Base-by-base conservation (phyloP, 2,329 filamentous ascomycete genomes). In the Neonectria hederae region DNA sequence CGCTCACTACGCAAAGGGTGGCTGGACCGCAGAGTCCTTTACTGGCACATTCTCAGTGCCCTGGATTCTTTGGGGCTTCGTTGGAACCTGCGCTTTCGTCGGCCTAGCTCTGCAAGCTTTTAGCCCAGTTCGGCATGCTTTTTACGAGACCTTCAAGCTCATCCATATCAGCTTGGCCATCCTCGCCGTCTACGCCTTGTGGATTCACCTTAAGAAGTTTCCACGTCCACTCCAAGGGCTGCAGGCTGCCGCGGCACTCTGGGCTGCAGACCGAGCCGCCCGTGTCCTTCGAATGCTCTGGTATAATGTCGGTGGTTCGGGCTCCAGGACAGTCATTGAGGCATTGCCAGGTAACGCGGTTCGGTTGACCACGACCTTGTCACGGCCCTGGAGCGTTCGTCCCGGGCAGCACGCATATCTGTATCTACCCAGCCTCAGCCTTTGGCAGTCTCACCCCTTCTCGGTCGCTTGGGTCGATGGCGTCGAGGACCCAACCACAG, bases 401-500 rank as follows among this genome's bases (percentile, higher is more conserved):
- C 89, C 92, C 0, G 91, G 92, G 38, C 91, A 94, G 77, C 92
- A 95, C 76, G 89, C 91, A 38, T 95, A 94, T 76, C 80, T 95
- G 21, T 94, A 94, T 80, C 86, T 95, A 79, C 92, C 92, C 8
- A 82, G 84, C 5, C 82, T 94, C 72, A 90, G 90, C 67, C 83
- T 89, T 65, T 90, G 87, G 86, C 91, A 91, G 71, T 93, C 90
- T 51, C 92, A 95, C 74, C 92, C 92, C 1, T 94, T 94, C 81
- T 92, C 91, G 3, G 83, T 94, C 46, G 90, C 90, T 38, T 95
- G 92, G 92, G 90, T 88, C 68, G 89, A 93, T 64, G 90, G 92
- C 65, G 84, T 82, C 45, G 84, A 86, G 63, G 78, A 82, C 54
- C 71, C 81, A 13, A 80, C 79, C 55, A 76, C 78, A 11, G 87